Base-by-base conservation (phyloP, 1,284 basidiomycete genomes). In the Ustilago tritici region DNA sequence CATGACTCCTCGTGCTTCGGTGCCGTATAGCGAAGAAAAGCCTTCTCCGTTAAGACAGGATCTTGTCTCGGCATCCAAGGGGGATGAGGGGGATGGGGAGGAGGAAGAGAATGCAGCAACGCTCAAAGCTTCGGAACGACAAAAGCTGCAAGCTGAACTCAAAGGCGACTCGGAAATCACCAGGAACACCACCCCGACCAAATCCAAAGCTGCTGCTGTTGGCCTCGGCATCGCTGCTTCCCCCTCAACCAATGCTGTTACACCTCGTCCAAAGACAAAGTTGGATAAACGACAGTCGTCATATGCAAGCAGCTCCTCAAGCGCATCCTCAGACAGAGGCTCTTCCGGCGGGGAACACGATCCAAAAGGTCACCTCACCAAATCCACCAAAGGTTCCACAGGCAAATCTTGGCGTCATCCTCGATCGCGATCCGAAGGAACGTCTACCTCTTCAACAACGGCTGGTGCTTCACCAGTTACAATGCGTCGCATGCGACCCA, bases 41-140 rank as follows among this genome's bases (percentile, higher is more conserved):
- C 32, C 61, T 53, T 12, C 60, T 56, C 14, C 41, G 70, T 12
- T 23, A n/a, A 12, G 58, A 54, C 47, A 56, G 41, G 28, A 46
- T 40, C n/a, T 53, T 7, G 47, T 46, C 8, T 19, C 43, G 4
- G 43, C 6, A 10, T 46, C 19, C 8, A 17, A 46, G n/a, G n/a
- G 43, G 7, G 43, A 19, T 8, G n/a, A 17, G 17, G 43, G 43
- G 23, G 23, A 32, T 15, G 62, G 62, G 6, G 64, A 64, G 2
- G 70, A 65, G 6, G 70, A 67, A 15, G 70, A 73, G 19, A 59
- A 70, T 32, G 52, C 38, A 8, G 53, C 72, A 14, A 79, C 77
- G 54, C 71, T 79, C 49, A 79, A 79, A 59, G 70, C 79, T 9
- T 79, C 77, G 2, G 77, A 81, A 23, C 53, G 79, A 31, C 65